Base-by-base conservation (phyloP, 495 filamentous ascomycete species). In the Tuber umbilicatum region DNA sequence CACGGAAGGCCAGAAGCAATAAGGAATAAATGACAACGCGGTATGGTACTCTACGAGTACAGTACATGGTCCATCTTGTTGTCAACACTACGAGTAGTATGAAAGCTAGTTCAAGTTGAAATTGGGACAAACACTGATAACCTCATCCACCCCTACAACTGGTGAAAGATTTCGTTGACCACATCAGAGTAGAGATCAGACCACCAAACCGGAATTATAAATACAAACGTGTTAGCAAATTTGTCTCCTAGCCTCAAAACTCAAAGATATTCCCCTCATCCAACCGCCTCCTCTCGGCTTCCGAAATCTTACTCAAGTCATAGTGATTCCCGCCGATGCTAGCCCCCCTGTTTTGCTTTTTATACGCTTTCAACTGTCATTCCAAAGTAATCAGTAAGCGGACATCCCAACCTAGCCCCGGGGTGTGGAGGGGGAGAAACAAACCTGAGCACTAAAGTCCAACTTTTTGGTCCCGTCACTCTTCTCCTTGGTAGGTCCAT, bases 401-500 rank as follows among this genome's bases (percentile, higher is more conserved):
- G 2, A 50, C 2, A 50, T 10, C 2, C 47, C 47, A 12, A 50
- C 21, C 47, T n/a, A 12, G 21, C 23, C 23, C n/a, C 47, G 10
- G 3, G 47, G 7, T 21, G 9, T 3, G 43, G 6, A 45, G 17
- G 16, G 43, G 21, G 14, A 45, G 43, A 7, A 50, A n/a, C 47
- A n/a, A 50, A 50, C 47, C 47, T 50, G 47, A n/a, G 47, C 23
- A 7, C 47, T n/a, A 12, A 50, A 50, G 47, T 50, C 47, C 21
- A 50, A 50, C 47, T n/a, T 50, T 9, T 50, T 50, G 7, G 47
- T 50, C 7, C 47, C 47, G 7, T 50, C 38, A 21, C 35, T 35
- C 35, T 73, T 42, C 17, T 69, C 60, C 21, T 75, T 60, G 39
- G 72, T 39, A 37, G 47, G 38, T n/a, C 74, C 74, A 19, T 72